Conservation (phyloP, 495 filamentous ascomycete species). For the Podospora pseudoanserina region DNA sequence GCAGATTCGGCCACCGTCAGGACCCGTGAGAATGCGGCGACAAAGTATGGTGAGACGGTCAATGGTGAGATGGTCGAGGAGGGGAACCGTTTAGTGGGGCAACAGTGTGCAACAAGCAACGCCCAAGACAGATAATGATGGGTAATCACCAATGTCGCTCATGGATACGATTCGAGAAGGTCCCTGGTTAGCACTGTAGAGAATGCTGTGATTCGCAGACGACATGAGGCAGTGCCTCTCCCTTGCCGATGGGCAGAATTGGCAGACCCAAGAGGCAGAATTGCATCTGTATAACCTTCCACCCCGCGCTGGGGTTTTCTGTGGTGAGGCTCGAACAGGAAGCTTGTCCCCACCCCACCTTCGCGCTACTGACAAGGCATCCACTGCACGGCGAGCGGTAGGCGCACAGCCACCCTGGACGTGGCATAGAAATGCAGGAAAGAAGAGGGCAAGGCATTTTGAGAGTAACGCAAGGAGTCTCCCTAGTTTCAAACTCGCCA, state of each 20-base stretch:
- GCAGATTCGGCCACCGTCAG: slow-evolving; percentile 11
- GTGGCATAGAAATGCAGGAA: neutral
- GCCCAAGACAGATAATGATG: neutral
- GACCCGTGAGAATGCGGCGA: neutral
- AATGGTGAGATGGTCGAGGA: neutral
- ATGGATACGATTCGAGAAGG: neutral
- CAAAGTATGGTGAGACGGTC: slow-evolving; percentile 1
- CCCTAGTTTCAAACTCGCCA: slow-evolving; percentile 7
- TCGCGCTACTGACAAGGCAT: slow-evolving; percentile 21
- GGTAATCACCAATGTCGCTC: neutral
- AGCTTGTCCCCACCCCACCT: neutral
- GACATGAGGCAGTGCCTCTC: slow-evolving; percentile 17
- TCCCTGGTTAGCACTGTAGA: neutral
- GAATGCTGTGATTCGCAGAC: slow-evolving; percentile 15
- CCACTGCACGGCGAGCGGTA: neutral
- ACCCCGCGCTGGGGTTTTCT: slow-evolving; percentile 9
- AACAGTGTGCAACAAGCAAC: neutral
- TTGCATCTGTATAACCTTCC: neutral
- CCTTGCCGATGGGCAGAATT: slow-evolving; percentile 7
- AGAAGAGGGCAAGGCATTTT: slow-evolving; percentile 11
- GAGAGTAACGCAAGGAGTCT: neutral
- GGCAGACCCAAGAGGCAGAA: slow-evolving; percentile 19
- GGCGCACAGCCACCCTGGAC: slow-evolving; percentile 9
- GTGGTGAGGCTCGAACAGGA: neutral
- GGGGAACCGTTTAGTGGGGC: neutral